Evolutionary conservation across 345 rosid species (phyloP).

Genomic region (Populus euphratica): DNA sequence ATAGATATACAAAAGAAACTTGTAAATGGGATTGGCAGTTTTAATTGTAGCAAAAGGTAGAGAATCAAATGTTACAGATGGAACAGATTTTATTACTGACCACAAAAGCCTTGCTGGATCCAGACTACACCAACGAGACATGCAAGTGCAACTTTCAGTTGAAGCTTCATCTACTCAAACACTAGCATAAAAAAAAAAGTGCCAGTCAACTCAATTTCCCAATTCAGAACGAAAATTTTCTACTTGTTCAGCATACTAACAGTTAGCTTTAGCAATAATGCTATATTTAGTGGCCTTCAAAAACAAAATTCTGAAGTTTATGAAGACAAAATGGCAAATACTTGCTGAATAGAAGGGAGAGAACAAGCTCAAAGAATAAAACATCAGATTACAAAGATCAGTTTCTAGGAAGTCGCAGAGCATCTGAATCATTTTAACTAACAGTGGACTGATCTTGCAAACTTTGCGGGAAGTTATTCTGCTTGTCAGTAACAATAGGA

Average conservation of each 20-base stretch:
- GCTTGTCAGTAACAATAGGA: background rate
- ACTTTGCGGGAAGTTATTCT: background rate
- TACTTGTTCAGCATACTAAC: conserved; percentile 2
- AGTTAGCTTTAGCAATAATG: conserved; percentile 5
- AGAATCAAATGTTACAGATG: background rate
- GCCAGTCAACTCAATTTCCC: conserved; percentile 13
- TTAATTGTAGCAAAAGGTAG: background rate
- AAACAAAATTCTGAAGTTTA: background rate
- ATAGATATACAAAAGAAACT: background rate
- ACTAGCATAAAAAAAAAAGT: conserved; percentile 24
- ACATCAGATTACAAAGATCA: background rate
- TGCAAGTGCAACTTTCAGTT: conserved; percentile 37
- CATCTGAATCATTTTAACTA: background rate
- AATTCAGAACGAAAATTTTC: conserved; percentile 8
- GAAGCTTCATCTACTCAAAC: conserved; percentile 53
- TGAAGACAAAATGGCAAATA: background rate
- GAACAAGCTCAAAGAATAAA: background rate
- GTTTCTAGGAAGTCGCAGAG: background rate
- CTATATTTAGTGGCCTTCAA: background rate
- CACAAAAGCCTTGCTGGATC: conserved; percentile 58
- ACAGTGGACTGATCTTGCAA: background rate
- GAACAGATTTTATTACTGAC: conserved; percentile 43
- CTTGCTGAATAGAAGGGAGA: background rate
- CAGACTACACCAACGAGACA: conserved; percentile 44
- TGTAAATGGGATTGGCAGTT: background rate